Evolutionary conservation across 75 land plant genomes (phyloP).

Genomic region (Ceratopteris richardii): DNA sequence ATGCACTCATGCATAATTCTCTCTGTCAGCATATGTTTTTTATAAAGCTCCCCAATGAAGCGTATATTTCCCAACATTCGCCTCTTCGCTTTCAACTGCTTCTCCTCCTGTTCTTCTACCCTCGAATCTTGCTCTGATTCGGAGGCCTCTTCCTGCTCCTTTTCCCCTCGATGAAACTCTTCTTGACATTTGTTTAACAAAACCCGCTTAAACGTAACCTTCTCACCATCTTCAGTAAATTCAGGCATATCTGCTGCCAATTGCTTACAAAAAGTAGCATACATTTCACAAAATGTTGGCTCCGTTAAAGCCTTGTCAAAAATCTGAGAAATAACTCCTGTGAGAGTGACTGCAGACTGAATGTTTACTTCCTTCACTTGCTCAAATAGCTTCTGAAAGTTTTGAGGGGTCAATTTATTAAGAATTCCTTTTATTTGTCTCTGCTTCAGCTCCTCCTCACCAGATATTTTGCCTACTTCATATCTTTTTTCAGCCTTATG

Average conservation of each 20-base stretch:
- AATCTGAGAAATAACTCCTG: conserved; percentile 92
- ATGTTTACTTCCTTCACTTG: conserved; percentile 88
- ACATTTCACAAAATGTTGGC: conserved; percentile 99
- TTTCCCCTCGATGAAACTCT: conserved; percentile 90
- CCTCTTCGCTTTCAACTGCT: conserved; percentile 58
- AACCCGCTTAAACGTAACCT: conserved; percentile 83
- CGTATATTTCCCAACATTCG: conserved; percentile 96
- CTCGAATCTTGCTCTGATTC: conserved; percentile 69
- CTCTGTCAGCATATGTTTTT: conserved; percentile 92
- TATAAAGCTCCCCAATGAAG: conserved; percentile 90
- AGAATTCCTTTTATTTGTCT: conserved; percentile 81
- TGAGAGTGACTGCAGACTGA: conserved; percentile 70
- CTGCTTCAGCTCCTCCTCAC: conserved; percentile 84
- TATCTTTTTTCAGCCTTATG: conserved; percentile 90
- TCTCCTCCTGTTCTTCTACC: conserved; percentile 55
- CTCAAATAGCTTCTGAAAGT: conserved; percentile 87
- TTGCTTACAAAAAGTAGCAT: conserved; percentile 76
- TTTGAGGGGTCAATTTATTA: conserved; percentile 96
- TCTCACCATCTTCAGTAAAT: conserved; percentile 63
- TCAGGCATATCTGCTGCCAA: conserved; percentile 76
- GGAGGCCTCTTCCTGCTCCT: conserved; percentile 79
- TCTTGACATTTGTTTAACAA: conserved; percentile 93
- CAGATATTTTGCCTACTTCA: conserved; percentile 72
- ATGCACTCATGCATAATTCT: conserved; percentile 98
- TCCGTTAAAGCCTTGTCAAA: conserved; percentile 97